A percentile compares a stretch with the other conserved stretches of the same genome.
Evolutionary conservation across 129 eudicot genomes (phyloP).

Genomic region (Artemisia annua): DNA sequence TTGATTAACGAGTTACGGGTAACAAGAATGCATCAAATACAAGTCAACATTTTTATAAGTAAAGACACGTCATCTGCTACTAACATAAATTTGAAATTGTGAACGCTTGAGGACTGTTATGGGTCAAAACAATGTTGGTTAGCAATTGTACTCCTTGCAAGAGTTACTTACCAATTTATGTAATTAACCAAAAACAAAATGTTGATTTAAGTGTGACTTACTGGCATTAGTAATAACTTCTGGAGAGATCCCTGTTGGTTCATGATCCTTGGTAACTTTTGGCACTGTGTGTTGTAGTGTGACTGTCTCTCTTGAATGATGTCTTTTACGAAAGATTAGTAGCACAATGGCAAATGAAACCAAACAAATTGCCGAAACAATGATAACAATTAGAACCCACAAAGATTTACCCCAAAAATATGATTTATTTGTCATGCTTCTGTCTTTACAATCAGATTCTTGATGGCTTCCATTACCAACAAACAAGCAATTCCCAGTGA

Average conservation of each 20-base stretch:
- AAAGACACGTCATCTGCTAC: background rate
- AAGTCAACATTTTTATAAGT: background rate
- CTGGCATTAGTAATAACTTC: conserved; percentile 67
- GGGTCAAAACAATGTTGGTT: conserved; percentile 1
- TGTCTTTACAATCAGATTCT: conserved; percentile 55
- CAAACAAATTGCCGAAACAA: conserved; percentile 42
- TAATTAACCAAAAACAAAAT: background rate
- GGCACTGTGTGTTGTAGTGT: conserved; percentile 48
- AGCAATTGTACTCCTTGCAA: background rate
- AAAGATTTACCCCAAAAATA: conserved; percentile 35
- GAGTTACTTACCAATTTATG: background rate
- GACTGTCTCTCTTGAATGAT: conserved; percentile 23
- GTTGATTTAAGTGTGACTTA: conserved; percentile 35
- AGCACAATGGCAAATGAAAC: conserved; percentile 45
- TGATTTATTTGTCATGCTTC: conserved; percentile 26
- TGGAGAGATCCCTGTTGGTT: conserved; percentile 44
- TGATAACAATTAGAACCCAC: conserved; percentile 45
- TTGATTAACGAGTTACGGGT: background rate
- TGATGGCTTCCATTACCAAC: conserved; percentile 49
- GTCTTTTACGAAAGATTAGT: conserved; percentile 44
- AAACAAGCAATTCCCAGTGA: conserved; percentile 69
- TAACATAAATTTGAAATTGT: background rate
- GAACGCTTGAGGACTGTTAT: background rate
- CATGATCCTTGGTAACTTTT: conserved; percentile 40
- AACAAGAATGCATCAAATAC: background rate